Evolutionary conservation across 805 yeast species (phyloP), one percentile per base, ranked within the genome.

Genomic region (Debaryomyces castellii): DNA sequence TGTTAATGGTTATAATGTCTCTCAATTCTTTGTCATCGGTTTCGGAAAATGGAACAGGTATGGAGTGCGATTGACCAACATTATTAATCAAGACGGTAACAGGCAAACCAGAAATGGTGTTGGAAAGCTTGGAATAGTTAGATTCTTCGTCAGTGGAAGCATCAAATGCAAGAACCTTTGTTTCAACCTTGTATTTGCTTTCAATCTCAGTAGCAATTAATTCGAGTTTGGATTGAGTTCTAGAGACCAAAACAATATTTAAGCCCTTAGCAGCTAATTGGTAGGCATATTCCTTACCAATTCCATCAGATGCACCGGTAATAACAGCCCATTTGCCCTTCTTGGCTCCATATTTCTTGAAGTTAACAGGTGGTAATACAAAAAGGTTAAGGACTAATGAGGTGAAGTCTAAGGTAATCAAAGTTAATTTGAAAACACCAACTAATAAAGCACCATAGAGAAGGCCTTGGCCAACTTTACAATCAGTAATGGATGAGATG

Each of bases 291-390:
- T 94, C 96, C 63, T 91, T 89, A 47, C 99, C 99, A 59, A 94
- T 86, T 28, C 99, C 99, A 63, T 94, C 98, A 40, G 97, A 89
- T 3, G 97, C 95, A 47, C 99, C 99, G 5, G 99, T 94, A 14
- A 94, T 80, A 25, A 94, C 87, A n/a, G 97, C 97, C 92, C 97
- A 94, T 34, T 79, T 74, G 22, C 85, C 86, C 17, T 54, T 48
- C 49, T 74, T 73, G 22, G 92, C 85, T n/a, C 97, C 96, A 59
- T 90, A 90, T 61, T 81, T 83, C 35, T 63, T 58, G 58, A 77
- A 84, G 58, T 74, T 64, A 40, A 74, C 81, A 6, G 83, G 69
- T 25, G 92, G 89, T 27, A 85, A 70, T 21, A 88, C 48, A 58
- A 81, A 85, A 41, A 84, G 63, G 51, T 87, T 91, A 17, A 73